Conservation (phyloP, 805 yeast genomes). For the Yarrowia alimentaria region DNA sequence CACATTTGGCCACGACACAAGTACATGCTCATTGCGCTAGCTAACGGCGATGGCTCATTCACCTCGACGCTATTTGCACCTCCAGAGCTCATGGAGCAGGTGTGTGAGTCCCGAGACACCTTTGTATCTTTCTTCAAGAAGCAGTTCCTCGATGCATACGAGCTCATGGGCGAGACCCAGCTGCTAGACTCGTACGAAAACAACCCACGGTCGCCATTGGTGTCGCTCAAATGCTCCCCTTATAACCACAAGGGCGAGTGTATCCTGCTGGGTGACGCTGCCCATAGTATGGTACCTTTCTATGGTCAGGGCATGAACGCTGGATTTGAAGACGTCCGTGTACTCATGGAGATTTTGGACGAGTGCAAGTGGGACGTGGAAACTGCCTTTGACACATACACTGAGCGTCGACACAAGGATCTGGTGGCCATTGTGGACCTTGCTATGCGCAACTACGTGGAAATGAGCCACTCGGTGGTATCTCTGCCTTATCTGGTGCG, state of each 20-base stretch:
- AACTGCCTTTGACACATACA: conserved; percentile 55
- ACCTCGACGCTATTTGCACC: conserved; percentile 89
- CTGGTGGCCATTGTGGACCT: conserved; percentile 71
- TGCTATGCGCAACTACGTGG: conserved; percentile 77
- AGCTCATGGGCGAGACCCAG: conserved; percentile 59
- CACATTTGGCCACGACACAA: conserved; percentile 92
- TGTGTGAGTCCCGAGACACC: conserved; percentile 43
- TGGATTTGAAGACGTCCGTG: conserved; percentile 86
- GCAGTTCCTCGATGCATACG: conserved; percentile 73
- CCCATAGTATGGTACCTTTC: conserved; percentile 97
- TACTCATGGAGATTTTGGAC: conserved; percentile 53
- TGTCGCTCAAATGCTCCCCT: conserved; percentile 68
- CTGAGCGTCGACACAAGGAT: conserved; percentile 59
- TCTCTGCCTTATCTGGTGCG: conserved; percentile 59
- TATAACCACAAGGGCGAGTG: conserved; percentile 64
- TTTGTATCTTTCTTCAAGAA: conserved; percentile 54
- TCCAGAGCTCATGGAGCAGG: conserved; percentile 59
- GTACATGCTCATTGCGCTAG: conserved; percentile 85
- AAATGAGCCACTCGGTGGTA: conserved; percentile 81
- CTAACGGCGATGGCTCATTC: conserved; percentile 81
- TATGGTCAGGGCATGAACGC: conserved; percentile 97
- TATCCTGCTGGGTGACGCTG: conserved; percentile 84
- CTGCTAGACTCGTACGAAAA: conserved; percentile 51
- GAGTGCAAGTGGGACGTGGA: conserved; percentile 43
- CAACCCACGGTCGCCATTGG: conserved; percentile 74